Base-by-base conservation (phyloP, 2,329 filamentous ascomycete genomes). In the Neonectria faginata region DNA sequence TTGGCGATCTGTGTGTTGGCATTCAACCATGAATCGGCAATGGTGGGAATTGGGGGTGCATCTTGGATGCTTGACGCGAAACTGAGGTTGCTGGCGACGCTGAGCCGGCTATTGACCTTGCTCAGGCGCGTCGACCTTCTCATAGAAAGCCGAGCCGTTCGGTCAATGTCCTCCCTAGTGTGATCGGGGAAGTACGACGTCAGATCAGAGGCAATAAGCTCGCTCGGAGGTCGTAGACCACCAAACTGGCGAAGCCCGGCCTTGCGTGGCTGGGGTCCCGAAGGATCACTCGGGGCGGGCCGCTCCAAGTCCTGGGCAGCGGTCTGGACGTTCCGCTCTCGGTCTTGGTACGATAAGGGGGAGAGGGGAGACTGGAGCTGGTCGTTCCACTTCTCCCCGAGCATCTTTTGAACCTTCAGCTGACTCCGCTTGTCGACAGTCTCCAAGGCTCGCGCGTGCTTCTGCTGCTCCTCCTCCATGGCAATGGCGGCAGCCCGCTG, bases 141-240 rank as follows among this genome's bases (percentile, higher is more conserved):
- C 79, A 97, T 91, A 0, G 95, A 97, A 79, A 97, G 88, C 53
- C 96, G 92, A 67, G 97, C 94, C 0, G 96, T 98, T 72, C 94
- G 92, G 78, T 98, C 96, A 76, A 99, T 97, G 72, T 97, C 93
- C 76, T 97, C 94, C 60, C 93, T 90, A 54, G 94, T 90, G 74
- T 98, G 95, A 74, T 97, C 94, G 0, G 96, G 96, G 85, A 99
- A 99, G 83, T 98, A 99, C 0, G 94, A 97, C 1, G 93, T 96
- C 64, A 99, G 84, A 76, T 99, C 96, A 22, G 96, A 97, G 27
- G 95, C 95, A 76, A 99, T 99, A 77, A 99, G 88, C 82, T 99
- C 96, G 81, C 95, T 98, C 1, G 96, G 96, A 18, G 96, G 96
- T 72, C 96, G 87, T 68, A 96, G 90, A 36, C 95, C 95, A 73